Evolutionary conservation across 345 rosid species (phyloP).

Genomic region (Aquilaria yunnanensis): DNA sequence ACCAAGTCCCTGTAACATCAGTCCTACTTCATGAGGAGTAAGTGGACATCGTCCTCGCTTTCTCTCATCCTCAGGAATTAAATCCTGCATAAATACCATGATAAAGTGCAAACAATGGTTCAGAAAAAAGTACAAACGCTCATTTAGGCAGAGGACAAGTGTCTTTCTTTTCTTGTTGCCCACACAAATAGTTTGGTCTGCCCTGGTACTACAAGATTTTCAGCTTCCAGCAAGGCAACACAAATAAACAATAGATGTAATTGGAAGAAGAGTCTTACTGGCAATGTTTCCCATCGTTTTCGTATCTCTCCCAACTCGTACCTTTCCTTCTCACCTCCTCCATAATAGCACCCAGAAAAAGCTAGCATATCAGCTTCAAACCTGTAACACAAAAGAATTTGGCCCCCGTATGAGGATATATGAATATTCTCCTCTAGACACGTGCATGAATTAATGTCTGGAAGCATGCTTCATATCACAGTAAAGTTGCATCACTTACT

Average conservation of each 20-base stretch:
- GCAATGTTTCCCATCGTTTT: conserved; percentile 95
- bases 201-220: not conserved
- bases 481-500: not conserved
- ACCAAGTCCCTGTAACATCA: conserved; percentile 95
- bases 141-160: not conserved
- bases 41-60: conserved; percentile 96
- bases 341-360: conserved; percentile 97
- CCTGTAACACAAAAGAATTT: conserved; percentile 29
- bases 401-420: not conserved
- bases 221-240: not conserved
- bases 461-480: not conserved
- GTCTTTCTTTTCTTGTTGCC: not conserved
- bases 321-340: conserved; percentile 98
- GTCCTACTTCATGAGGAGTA: conserved; percentile 93
- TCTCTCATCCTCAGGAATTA: conserved; percentile 81
- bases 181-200: not conserved
- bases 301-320: conserved; percentile 83
- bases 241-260: conserved; percentile 1
- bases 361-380: conserved; percentile 99
- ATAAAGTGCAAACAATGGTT: not conserved
- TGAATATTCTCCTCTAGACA: not conserved
- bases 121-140: not conserved
- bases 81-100: conserved; percentile 43
- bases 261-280: conserved; percentile 52
- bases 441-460: not conserved